Evolutionary conservation across 352 stramenopile species (phyloP).

Genomic region (Pythium guiyangense): DNA sequence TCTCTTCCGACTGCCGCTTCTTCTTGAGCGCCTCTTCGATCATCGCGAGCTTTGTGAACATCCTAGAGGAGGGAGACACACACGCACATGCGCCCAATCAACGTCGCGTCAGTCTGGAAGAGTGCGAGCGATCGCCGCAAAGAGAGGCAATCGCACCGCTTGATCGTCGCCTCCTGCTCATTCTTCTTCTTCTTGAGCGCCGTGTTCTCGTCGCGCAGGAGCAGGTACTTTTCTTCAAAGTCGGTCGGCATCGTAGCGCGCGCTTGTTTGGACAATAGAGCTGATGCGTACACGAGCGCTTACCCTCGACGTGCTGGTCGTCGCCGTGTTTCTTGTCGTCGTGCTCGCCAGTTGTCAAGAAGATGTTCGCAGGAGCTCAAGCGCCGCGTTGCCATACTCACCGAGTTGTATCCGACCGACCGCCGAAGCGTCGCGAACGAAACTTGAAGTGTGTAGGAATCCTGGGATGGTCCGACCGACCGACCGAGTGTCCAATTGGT

Average conservation of each 20-base stretch:
- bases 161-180: slow-evolving; percentile 89
- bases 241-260: slow-evolving; percentile 35
- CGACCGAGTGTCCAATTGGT: too few species aligned
- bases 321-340: neutral
- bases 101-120: neutral
- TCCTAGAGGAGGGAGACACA: slow-evolving; percentile 26
- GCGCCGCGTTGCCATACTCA: neutral
- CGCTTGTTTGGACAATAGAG: neutral
- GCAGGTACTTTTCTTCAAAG: slow-evolving; percentile 84
- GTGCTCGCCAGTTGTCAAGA: too few species aligned
- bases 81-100: neutral
- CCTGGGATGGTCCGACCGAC: slow-evolving; percentile 5
- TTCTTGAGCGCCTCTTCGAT: slow-evolving; percentile 86
- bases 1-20: slow-evolving; percentile 40
- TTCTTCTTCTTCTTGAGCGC: slow-evolving; percentile 90
- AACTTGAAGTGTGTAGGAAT: neutral
- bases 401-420: slow-evolving; percentile 3
- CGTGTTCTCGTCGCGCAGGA: slow-evolving; percentile 80
- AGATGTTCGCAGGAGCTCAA: too few species aligned
- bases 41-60: slow-evolving; percentile 88
- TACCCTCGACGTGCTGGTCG: neutral
- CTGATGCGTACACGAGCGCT: neutral
- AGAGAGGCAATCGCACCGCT: slow-evolving; percentile 31
- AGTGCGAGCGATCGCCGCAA: neutral
- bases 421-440: slow-evolving; percentile 2